Base-by-base conservation (phyloP, 2,329 filamentous ascomycete genomes). In the Geosmithia flava region DNA sequence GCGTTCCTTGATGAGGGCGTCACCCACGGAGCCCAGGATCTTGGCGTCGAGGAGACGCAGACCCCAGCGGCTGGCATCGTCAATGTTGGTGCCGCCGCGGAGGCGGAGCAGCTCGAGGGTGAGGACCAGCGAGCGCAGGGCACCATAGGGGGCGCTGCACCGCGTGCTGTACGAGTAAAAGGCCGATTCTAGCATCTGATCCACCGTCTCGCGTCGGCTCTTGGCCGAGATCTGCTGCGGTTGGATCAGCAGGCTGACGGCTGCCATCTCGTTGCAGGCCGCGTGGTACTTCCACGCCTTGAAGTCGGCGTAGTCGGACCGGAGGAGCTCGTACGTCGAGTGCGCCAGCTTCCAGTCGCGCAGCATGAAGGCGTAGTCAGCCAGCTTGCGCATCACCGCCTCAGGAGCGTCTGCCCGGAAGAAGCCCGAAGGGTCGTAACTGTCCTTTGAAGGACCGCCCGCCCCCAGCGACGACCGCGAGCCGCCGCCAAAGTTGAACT, bases 221-320 rank as follows among this genome's bases (percentile, higher is more conserved):
- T 90, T 95, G 15, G 84, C 81, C 2, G 80, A 81, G 52, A 85
- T 70, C 16, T 76, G 75, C 51, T 85, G 78, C 1, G 87, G 81
- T 57, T 84, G 82, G 51, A 98, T 75, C 33, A 98, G 76, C 41
- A 87, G 78, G 57, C 87, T 87, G 13, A 96, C 69, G 5, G 87
- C 90, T 29, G 86, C 84, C 91, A 98, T 97, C 69, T 98, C 93
- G 62, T 95, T 91, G 1, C 87, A 85, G 3, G 87, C 91, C 0
- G 93, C 93, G 61, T 96, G 88, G 59, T 97, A 87, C 56, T 81
- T 87, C 93, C 93, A 98, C 1, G 93, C 94, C 64, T 97, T 97
- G 62, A 96, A 90, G 60, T 93, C 93, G 59, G 81, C 83, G 63
- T 91, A 98, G 62, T 98, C 94, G 7, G 83, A 78, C 47, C 88